Evolutionary conservation across 2,329 filamentous ascomycete genomes (phyloP).

Genomic region (Claviceps monticola): DNA sequence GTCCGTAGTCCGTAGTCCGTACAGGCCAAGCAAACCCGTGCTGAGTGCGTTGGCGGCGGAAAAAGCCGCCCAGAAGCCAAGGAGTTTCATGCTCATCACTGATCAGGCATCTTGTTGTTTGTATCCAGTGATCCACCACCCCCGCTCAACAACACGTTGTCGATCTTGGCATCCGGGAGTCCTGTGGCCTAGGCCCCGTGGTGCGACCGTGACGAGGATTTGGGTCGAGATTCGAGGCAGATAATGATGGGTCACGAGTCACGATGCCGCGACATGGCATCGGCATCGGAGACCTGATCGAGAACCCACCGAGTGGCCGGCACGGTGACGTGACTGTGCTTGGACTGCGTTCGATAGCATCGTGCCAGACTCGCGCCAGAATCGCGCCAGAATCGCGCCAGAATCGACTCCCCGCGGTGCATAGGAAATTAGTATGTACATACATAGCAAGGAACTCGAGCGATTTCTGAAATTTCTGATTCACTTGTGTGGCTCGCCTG

Average conservation of each 20-base stretch:
- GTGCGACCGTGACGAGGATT: not conserved
- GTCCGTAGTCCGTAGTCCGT: too few species aligned
- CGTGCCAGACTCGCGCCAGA: too few species aligned
- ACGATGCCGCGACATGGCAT: not conserved
- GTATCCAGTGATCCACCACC: not conserved
- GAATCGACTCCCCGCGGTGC: too few species aligned
- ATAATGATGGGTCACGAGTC: not conserved
- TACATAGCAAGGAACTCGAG: not conserved
- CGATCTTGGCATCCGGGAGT: not conserved
- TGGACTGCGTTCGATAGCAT: not conserved
- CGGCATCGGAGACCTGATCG: not conserved
- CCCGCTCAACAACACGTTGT: not conserved
- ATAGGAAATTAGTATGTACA: constrained; percentile 4
- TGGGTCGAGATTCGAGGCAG: not conserved
- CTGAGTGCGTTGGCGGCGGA: not conserved
- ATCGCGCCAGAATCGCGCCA: too few species aligned
- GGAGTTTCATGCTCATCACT: not conserved
- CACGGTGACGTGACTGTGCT: not conserved
- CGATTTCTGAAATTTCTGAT: constrained; percentile 5
- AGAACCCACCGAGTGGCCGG: not conserved
- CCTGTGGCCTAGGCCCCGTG: not conserved
- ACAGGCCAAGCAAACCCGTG: too few species aligned
- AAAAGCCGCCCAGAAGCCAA: not conserved
- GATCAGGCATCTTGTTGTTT: not conserved
- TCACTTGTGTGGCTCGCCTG: constrained; percentile 2